phyloP scores from a whole-genome alignment of 2,329 filamentous ascomycete species.

The Alternaria metachromatica region DNA sequence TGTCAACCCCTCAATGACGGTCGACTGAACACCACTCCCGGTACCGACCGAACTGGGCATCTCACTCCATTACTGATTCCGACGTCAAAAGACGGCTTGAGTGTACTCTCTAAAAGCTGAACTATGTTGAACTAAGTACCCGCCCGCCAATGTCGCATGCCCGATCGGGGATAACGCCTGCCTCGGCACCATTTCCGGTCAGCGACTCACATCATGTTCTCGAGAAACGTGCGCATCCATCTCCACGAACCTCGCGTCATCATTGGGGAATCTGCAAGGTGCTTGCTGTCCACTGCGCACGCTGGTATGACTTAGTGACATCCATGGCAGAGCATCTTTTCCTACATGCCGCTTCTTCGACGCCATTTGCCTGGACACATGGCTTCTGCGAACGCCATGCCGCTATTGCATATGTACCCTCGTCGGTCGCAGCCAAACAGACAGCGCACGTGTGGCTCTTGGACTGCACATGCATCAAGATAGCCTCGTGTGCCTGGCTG shows the following conservation, averaged over 20 bases:
- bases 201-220: conserved; percentile 22
- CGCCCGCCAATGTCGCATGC: not conserved
- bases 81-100: not conserved
- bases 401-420: conserved; percentile 2
- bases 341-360: conserved; percentile 9
- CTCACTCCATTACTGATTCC: not conserved
- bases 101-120: not conserved
- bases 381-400: conserved; percentile 4
- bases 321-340: conserved; percentile 14
- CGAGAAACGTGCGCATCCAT: conserved; percentile 22
- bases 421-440: conserved; percentile 22
- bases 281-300: not conserved
- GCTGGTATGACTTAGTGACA: conserved; percentile 2
- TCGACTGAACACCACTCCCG: not conserved
- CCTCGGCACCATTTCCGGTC: conserved; percentile 5
- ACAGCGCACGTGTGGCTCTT: not conserved
- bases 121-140: not conserved
- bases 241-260: not conserved
- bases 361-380: conserved; percentile 2
- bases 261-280: conserved; percentile 4
- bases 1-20: not conserved
- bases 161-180: conserved; percentile 12
- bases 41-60: not conserved
- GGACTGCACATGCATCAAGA: not conserved
- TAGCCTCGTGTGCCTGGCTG: conserved; percentile 7